These are phyloP conservation scores for Geoglossum glabrum DNA, from an alignment of 495 filamentous ascomycete species.

Conservation along the genomic window DNA sequence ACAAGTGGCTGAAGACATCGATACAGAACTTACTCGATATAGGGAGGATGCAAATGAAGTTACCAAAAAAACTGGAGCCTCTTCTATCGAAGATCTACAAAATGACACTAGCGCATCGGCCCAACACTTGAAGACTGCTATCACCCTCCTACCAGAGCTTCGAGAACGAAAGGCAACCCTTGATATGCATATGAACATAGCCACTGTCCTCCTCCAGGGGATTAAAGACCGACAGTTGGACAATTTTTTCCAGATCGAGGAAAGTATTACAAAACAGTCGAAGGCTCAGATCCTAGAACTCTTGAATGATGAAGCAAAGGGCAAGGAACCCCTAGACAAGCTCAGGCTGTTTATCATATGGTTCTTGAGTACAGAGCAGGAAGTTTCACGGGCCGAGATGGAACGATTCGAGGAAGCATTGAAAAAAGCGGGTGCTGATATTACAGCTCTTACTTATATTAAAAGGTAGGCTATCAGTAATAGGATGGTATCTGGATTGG, in stretches of 20 bases:
- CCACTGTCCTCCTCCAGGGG: slow-evolving; percentile 64
- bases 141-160: slow-evolving; percentile 79
- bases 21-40: slow-evolving; percentile 77
- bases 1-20: slow-evolving; percentile 91
- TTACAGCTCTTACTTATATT: slow-evolving; percentile 63
- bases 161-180: slow-evolving; percentile 77
- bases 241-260: slow-evolving; percentile 89
- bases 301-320: slow-evolving; percentile 62
- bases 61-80: slow-evolving; percentile 85
- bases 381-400: slow-evolving; percentile 65
- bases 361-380: slow-evolving; percentile 88
- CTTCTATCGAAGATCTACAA: slow-evolving; percentile 81
- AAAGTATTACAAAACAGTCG: slow-evolving; percentile 80
- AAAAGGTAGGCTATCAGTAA: slow-evolving; percentile 35
- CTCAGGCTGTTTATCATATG: slow-evolving; percentile 89
- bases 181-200: slow-evolving; percentile 99
- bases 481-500: neutral
- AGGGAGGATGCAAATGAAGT: slow-evolving; percentile 90
- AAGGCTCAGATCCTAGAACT: slow-evolving; percentile 79
- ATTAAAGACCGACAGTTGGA: slow-evolving; percentile 91
- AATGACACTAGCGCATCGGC: slow-evolving; percentile 75
- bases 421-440: slow-evolving; percentile 48
- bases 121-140: slow-evolving; percentile 86
- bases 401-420: slow-evolving; percentile 75
- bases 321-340: slow-evolving; percentile 70